Evolutionary conservation across 1,139 yeast genomes (phyloP).

Genomic region (Candida glucosophila): DNA sequence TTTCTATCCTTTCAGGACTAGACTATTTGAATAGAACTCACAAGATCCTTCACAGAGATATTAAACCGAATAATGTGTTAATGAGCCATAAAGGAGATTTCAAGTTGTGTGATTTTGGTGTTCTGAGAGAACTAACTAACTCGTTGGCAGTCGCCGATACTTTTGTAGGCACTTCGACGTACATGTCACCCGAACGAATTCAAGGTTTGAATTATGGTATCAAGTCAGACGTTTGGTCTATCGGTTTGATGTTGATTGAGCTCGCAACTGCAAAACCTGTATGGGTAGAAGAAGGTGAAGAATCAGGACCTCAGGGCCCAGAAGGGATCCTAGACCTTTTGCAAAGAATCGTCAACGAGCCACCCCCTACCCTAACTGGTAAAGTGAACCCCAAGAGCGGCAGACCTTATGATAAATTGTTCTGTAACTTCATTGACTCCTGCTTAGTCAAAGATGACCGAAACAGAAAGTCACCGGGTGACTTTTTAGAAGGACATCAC

Average conservation of each 20-base stretch:
- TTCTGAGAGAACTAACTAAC: slow-evolving; percentile 80
- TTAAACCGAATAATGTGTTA: slow-evolving; percentile 67
- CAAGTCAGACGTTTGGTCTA: slow-evolving; percentile 96
- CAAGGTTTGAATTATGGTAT: slow-evolving; percentile 91
- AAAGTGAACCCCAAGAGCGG: slow-evolving; percentile 19
- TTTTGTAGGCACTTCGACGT: slow-evolving; percentile 94
- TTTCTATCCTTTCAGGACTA: slow-evolving; percentile 72
- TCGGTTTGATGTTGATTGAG: slow-evolving; percentile 85
- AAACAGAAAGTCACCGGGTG: slow-evolving; percentile 55
- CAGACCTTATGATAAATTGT: slow-evolving; percentile 23
- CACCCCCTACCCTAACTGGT: slow-evolving; percentile 60
- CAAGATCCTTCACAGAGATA: slow-evolving; percentile 85
- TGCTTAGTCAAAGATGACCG: slow-evolving; percentile 63
- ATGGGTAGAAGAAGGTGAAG: slow-evolving; percentile 30
- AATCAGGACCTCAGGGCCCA: slow-evolving; percentile 34
- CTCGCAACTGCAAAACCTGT: slow-evolving; percentile 67
- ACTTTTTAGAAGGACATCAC: slow-evolving; percentile 32
- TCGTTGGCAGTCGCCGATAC: slow-evolving; percentile 84
- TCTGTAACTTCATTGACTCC: slow-evolving; percentile 57
- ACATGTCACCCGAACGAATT: slow-evolving; percentile 96
- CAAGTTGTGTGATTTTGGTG: slow-evolving; percentile 91
- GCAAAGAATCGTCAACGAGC: slow-evolving; percentile 89
- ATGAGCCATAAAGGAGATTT: slow-evolving; percentile 74
- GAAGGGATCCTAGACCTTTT: slow-evolving; percentile 84
- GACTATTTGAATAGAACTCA: slow-evolving; percentile 73